These are phyloP conservation scores for Sanghuangporus baumii DNA, from an alignment of 1,284 basidiomycete genomes.

Conservation along the genomic window DNA sequence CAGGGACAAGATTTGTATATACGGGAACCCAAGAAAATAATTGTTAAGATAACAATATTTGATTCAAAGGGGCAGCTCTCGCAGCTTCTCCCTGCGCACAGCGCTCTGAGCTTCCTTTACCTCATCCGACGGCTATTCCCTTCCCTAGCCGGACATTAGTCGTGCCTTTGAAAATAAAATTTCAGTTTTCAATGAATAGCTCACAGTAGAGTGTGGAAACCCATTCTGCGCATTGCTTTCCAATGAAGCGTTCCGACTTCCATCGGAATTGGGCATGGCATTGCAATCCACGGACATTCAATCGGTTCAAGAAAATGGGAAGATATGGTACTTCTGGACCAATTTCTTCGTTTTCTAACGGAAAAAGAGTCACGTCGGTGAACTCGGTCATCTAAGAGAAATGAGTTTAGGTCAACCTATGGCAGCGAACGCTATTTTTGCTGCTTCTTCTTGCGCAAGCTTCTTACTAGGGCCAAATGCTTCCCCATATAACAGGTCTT, in stretches of 20 bases:
- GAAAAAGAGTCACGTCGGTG: not conserved
- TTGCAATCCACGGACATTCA: not conserved
- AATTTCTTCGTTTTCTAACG: not conserved
- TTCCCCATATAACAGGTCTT: not conserved
- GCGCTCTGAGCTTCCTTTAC: not conserved
- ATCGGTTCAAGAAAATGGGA: constrained; percentile 8
- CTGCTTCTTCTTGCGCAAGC: constrained; percentile 2
- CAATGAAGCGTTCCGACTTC: not conserved
- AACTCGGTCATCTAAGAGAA: not conserved
- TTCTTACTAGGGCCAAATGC: not conserved
- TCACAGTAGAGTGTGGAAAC: constrained; percentile 2
- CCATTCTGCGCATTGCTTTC: not conserved
- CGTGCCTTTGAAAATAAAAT: not conserved
- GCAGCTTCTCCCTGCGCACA: constrained; percentile 3
- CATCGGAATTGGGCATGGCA: not conserved
- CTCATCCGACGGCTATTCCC: not conserved
- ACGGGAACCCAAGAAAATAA: not conserved
- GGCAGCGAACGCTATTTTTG: not conserved
- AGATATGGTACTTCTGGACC: not conserved
- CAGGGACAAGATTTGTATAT: not conserved
- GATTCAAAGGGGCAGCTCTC: not conserved
- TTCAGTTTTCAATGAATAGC: not conserved
- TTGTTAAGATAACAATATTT: not conserved
- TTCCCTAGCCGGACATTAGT: not conserved
- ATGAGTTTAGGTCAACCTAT: not conserved